phyloP scores from a whole-genome alignment of 2,329 filamentous ascomycete species.

The Fusarium gaditjirri region DNA sequence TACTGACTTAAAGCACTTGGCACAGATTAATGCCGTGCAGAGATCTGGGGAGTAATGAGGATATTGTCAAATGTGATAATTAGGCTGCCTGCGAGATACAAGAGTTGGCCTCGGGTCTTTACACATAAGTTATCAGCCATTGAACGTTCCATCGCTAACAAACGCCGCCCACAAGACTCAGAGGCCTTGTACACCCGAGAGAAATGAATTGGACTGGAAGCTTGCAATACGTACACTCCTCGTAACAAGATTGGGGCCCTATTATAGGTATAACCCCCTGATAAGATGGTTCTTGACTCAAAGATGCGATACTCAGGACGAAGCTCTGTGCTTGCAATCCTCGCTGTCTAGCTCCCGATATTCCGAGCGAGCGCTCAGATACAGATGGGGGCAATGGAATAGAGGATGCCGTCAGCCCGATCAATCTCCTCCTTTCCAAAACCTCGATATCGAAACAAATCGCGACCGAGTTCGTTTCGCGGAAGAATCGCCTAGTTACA shows the following conservation, averaged over 20 bases:
- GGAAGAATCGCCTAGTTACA: constrained; percentile 1
- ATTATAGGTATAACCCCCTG: constrained; percentile 30
- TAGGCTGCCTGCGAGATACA: constrained; percentile 45
- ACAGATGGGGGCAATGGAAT: constrained; percentile 33
- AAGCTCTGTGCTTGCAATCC: constrained; percentile 71
- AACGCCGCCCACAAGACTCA: constrained; percentile 9
- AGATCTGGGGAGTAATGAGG: constrained; percentile 14
- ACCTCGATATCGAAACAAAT: constrained; percentile 22
- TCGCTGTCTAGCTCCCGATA: constrained; percentile 34
- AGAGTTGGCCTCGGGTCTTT: constrained; percentile 40
- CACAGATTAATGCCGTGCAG: constrained; percentile 30
- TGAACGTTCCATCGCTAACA: constrained; percentile 34
- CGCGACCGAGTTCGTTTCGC: constrained; percentile 14
- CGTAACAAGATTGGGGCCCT: constrained; percentile 38
- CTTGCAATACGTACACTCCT: constrained; percentile 68
- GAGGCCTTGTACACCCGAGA: constrained; percentile 29
- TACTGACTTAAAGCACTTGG: constrained; percentile 24
- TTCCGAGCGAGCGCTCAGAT: constrained; percentile 34
- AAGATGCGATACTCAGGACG: constrained; percentile 61
- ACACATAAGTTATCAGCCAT: constrained; percentile 42
- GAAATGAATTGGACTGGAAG: constrained; percentile 52
- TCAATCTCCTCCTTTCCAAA: constrained; percentile 38
- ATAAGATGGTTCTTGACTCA: constrained; percentile 34
- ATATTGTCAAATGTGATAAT: constrained; percentile 42
- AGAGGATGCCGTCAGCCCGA: constrained; percentile 34